Conservation (phyloP, 1,284 basidiomycete species). For the Cutaneotrichosporon curvatum region DNA sequence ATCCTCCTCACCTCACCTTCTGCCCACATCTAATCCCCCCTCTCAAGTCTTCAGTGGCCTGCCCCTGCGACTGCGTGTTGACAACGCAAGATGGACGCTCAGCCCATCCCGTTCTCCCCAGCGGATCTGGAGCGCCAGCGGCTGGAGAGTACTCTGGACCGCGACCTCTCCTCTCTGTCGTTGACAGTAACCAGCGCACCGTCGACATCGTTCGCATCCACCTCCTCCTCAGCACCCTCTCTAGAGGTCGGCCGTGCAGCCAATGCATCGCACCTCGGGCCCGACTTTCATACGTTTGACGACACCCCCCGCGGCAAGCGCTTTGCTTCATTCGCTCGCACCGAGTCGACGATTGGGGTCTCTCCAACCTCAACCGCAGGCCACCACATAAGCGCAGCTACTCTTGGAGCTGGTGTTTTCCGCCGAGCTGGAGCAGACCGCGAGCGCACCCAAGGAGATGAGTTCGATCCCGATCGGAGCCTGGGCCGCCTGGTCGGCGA, state of each 20-base stretch:
- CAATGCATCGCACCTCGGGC: conserved; percentile 8
- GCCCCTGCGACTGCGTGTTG: conserved; percentile 1
- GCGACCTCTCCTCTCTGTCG: conserved; percentile 39
- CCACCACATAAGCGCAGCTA: conserved; percentile 78
- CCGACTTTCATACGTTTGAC: conserved; percentile 5
- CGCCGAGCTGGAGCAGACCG: conserved; percentile 44
- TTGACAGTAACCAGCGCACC: conserved; percentile 16
- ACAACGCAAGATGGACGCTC: conserved; percentile 25
- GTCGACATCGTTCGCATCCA: conserved; percentile 12
- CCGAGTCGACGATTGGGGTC: conserved; percentile 14
- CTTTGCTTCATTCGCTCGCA: neutral
- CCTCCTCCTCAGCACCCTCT: conserved; percentile 7
- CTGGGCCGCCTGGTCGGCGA: conserved; percentile 53
- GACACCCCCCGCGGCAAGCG: conserved; percentile 11
- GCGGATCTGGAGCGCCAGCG: conserved; percentile 39
- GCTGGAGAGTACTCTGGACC: conserved; percentile 42
- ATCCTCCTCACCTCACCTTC: neutral
- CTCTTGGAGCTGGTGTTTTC: conserved; percentile 72
- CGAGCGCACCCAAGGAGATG: conserved; percentile 53
- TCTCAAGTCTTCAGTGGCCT: no score
- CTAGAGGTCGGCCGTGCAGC: neutral
- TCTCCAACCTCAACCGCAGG: conserved; percentile 65
- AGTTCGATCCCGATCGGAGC: conserved; percentile 79
- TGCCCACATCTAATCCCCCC: no score
- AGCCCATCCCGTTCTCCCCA: conserved; percentile 35